Evolutionary conservation across 495 filamentous ascomycete genomes (phyloP), one percentile per base, ranked within the genome.

Genomic region (Podospora fimiseda): DNA sequence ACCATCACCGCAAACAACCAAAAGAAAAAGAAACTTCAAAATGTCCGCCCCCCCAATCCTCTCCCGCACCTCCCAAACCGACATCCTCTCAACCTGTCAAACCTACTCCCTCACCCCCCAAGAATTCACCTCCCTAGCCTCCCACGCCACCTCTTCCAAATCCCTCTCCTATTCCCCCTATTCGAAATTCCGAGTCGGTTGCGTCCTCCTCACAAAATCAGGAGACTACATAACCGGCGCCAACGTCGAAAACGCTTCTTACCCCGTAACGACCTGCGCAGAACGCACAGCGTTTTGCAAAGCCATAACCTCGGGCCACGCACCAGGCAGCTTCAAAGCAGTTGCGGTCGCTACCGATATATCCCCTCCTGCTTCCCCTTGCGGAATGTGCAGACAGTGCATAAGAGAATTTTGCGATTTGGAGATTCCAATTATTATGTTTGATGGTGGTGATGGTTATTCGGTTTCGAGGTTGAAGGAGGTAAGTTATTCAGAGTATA

Each of bases 171-270:
- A 95, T 74, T 91, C 89, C 78, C 93, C 90, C 9, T 96, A 98
- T 75, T 94, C 88, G 58, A 78, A 85, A 49, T 98, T 97, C 81
- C 89, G 81, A 38, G 93, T 98, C 57, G 93, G 93, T 52, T 84
- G 87, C 43, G 82, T 85, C 27, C 70, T 98, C 49, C 81, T 98
- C 52, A 82, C 83, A 15, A 55, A 70, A 16, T 74, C 78, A 21
- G 81, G 76, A n/a, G 70, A 72, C 47, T 86, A 78, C 51, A 55
- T 89, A 59, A 63, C 70, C 43, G 93, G 93, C 18, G 90, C 86
- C 43, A 98, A 98, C 68, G 82, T 98, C 22, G 93, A 98, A 71
- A 97, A 97, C 68, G 93, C 88, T 1, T 77, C 84, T 20, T 97
- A 95, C 63, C 91, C 92, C 4, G 90, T 96, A 18, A 87, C 88